Evolutionary conservation across 768 basidiomycete genomes (phyloP).

Genomic region (Naganishia kalamii): DNA sequence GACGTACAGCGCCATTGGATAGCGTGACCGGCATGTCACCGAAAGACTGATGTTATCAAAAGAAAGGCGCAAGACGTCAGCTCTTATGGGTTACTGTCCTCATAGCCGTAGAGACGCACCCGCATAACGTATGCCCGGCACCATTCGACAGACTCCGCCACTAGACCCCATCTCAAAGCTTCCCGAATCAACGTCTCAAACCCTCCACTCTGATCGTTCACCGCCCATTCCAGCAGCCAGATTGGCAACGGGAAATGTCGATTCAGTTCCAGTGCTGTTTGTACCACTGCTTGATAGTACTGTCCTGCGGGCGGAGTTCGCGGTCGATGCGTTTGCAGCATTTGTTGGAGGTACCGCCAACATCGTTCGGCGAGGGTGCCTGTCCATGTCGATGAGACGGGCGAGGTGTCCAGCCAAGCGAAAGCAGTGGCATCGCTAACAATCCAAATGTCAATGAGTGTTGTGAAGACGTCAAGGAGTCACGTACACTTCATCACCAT

Average conservation of each 20-base stretch:
- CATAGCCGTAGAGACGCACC: conserved; percentile 51
- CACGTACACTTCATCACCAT: not conserved
- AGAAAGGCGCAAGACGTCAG: not conserved
- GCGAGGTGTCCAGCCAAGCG: conserved; percentile 61
- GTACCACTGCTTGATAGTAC: conserved; percentile 70
- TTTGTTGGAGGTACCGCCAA: conserved; percentile 74
- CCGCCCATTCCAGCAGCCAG: conserved; percentile 66
- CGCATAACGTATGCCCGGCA: conserved; percentile 65
- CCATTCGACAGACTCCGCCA: conserved; percentile 70
- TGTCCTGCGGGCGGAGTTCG: conserved; percentile 65
- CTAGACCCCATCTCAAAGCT: conserved; percentile 68
- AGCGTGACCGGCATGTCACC: not conserved
- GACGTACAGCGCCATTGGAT: not conserved
- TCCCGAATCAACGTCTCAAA: conserved; percentile 71
- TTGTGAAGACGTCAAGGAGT: conserved; percentile 3
- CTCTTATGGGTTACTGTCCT: too few relatives aligned
- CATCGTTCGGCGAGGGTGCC: conserved; percentile 72
- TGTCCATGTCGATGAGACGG: conserved; percentile 64
- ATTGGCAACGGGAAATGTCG: conserved; percentile 56
- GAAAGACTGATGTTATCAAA: not conserved
- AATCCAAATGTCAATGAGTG: conserved; percentile 19
- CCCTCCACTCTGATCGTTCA: conserved; percentile 46
- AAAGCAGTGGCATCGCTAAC: conserved; percentile 58
- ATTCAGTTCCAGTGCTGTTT: conserved; percentile 67
- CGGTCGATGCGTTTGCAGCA: conserved; percentile 56